Evolutionary conservation across 2,329 filamentous ascomycete genomes (phyloP).

Genomic region (Chrysoporthe deuterocubensis): DNA sequence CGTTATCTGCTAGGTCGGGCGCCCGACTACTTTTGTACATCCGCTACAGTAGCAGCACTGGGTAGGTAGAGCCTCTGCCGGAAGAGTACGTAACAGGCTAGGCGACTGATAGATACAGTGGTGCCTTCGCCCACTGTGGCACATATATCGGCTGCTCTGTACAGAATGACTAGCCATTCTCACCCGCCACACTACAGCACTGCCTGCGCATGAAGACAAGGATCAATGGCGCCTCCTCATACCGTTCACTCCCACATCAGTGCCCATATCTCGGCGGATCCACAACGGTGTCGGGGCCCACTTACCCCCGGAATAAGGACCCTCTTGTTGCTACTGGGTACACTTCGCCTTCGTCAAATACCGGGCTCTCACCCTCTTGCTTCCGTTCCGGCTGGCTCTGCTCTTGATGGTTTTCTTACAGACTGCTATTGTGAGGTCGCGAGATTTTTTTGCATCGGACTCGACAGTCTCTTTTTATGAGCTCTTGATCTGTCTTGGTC

Average conservation of each 20-base stretch:
- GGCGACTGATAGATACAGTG: not conserved
- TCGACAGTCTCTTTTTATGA: not conserved
- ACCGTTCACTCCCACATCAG: not conserved
- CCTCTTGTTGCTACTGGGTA: not conserved
- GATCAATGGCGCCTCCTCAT: not conserved
- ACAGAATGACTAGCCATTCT: not conserved
- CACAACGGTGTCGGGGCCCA: slow-evolving; percentile 11
- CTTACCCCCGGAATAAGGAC: slow-evolving; percentile 11
- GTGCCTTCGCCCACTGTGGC: not conserved
- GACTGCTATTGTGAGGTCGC: not conserved
- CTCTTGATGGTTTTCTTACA: not conserved
- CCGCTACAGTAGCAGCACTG: too few relatives aligned
- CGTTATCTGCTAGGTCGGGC: not conserved
- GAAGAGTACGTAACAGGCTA: not conserved
- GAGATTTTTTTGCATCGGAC: not conserved
- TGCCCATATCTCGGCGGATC: slow-evolving; percentile 11
- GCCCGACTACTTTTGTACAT: not conserved
- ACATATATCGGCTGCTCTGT: not conserved
- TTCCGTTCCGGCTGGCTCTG: not conserved
- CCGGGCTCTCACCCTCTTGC: slow-evolving; percentile 7
- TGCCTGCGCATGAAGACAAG: not conserved
- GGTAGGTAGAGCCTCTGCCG: not conserved
- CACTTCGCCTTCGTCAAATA: slow-evolving; percentile 9
- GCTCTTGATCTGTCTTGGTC: not conserved
- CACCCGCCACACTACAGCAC: not conserved